A percentile compares a stretch with the other conserved stretches of the same genome.
phyloP scores from a whole-genome alignment of 345 rosid genomes.

The Salix exigua region DNA sequence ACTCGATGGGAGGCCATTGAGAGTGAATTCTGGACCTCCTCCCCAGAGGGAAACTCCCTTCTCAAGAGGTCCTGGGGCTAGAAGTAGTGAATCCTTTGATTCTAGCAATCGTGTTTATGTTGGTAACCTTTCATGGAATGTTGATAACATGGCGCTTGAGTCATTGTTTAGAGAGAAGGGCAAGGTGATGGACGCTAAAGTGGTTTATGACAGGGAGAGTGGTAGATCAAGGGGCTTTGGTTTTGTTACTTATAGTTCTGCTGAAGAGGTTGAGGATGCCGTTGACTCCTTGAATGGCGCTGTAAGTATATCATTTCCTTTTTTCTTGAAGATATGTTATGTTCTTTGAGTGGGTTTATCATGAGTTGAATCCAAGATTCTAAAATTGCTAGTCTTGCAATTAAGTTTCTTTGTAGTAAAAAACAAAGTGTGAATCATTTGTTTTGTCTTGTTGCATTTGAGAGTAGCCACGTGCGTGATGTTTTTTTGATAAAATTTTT shows the following conservation, averaged over 20 bases:
- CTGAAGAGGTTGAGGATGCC: slow-evolving; percentile 74
- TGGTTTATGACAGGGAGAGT: slow-evolving; percentile 84
- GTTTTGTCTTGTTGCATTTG: neutral
- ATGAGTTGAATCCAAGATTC: neutral
- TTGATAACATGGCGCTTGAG: slow-evolving; percentile 82
- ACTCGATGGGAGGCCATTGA: slow-evolving; percentile 76
- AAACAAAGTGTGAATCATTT: neutral
- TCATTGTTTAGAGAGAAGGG: slow-evolving; percentile 80
- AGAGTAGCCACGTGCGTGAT: neutral
- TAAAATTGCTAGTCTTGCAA: neutral
- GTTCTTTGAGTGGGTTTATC: neutral
- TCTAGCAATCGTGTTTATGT: slow-evolving; percentile 65
- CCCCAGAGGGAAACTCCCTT: slow-evolving; percentile 47
- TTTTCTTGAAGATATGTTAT: neutral
- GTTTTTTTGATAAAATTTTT: neutral
- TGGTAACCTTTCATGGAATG: slow-evolving; percentile 93
- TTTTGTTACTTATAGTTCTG: slow-evolving; percentile 74
- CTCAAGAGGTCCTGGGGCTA: slow-evolving; percentile 40
- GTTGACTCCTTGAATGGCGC: slow-evolving; percentile 67
- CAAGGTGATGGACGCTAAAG: slow-evolving; percentile 83
- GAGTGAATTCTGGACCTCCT: slow-evolving; percentile 89
- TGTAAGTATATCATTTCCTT: slow-evolving; percentile 47
- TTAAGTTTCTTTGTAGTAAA: neutral
- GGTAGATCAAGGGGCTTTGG: slow-evolving; percentile 98
- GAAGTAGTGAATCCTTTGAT: slow-evolving; percentile 19